A percentile compares a stretch with the other conserved stretches of the same genome.
phyloP scores from a whole-genome alignment of 139 green algal species.

The Chlorella vulgaris region DNA sequence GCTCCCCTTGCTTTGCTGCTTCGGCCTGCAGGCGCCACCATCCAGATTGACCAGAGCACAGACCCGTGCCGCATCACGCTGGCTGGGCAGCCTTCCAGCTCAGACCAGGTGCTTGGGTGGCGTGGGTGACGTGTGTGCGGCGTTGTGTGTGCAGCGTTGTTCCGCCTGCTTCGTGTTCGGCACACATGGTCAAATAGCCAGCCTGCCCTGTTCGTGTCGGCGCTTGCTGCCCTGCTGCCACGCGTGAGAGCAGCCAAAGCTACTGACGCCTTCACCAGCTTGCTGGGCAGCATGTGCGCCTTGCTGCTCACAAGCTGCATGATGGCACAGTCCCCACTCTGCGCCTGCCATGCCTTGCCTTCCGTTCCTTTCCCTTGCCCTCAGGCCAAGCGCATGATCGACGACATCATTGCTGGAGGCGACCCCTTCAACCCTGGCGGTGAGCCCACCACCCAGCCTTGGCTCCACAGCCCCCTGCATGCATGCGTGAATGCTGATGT shows the following conservation, averaged over 20 bases:
- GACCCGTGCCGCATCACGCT: constrained; percentile 90
- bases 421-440: constrained; percentile 40
- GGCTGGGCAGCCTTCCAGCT: constrained; percentile 62
- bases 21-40: constrained; percentile 73
- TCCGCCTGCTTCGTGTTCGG: background rate
- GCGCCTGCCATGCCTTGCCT: background rate
- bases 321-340: background rate
- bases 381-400: constrained; percentile 45
- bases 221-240: no score
- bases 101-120: constrained; percentile 24
- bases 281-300: background rate
- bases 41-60: constrained; percentile 53
- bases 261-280: no score
- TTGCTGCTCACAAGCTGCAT: background rate
- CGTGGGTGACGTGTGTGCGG: background rate
- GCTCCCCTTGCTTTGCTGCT: background rate
- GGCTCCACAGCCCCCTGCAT: background rate
- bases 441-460: background rate
- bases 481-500: no score
- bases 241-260: no score
- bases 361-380: background rate
- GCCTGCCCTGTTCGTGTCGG: no score
- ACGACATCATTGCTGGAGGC: constrained; percentile 40
- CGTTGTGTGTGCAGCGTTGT: background rate
- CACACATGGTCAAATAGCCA: no score